Evolutionary conservation across 2,329 filamentous ascomycete genomes (phyloP), one percentile per base, ranked within the genome.

Genomic region (Arthroderma sp.): DNA sequence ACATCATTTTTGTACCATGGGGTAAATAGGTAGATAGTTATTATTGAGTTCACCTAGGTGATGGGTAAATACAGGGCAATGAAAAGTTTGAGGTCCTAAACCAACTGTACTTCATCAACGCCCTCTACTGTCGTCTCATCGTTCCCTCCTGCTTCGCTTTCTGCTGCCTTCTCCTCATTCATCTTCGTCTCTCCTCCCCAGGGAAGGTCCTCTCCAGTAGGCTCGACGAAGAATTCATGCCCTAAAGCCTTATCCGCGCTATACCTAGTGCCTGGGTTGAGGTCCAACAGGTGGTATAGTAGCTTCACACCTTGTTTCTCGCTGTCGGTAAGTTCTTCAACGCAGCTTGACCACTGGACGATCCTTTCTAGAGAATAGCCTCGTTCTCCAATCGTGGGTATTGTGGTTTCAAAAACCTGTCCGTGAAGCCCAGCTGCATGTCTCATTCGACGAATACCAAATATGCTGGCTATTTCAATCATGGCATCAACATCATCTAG

Each of bases 401-500:
- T 87, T 48, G 78, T 94, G 0, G 86, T 91, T 64, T 98, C 87
- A 51, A 96, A 86, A 47, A 94, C 79, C 56, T 88, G 85, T 1
- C 91, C 91, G 58, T 98, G 91, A 42, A 94, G 70, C 11, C 86
- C 70, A 0, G 86, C 86, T 3, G 83, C 84, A 31, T 77, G 71
- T 58, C 82, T 84, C 89, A 98, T 96, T 47, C 81, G 79, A 58
- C 77, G 80, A 36, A 74, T 74, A 41, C 91, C 91, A 61, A 96
- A 95, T 49, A 98, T 94, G 47, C 86, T 94, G 32, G 88, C 85
- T 53, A 98, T 93, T 64, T 98, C 91, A 53, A 98, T 89, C 75
- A 95, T 83, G 42, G 91, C 91, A 59, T 98, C 91, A 40, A 98
- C 83, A 56, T 98, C 91, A 61, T 98, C 91, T n/a, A 87, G 83